Conservation (phyloP, 139 green algal genomes). For the Chara braunii region DNA sequence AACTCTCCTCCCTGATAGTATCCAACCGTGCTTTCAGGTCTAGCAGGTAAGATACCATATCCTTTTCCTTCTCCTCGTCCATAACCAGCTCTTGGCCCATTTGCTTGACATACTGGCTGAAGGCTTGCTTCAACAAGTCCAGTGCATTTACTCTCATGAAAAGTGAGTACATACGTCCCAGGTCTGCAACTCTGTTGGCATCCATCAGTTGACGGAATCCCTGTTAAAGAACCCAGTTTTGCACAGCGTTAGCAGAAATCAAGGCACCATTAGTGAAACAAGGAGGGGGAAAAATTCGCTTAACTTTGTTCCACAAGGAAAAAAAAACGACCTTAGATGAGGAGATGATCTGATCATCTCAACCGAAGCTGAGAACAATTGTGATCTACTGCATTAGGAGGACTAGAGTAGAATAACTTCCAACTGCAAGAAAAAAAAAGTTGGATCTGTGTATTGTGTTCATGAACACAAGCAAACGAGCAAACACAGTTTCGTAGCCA, state of each 20-base stretch:
- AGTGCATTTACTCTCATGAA: conserved; percentile 51
- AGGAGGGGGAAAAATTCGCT: too few species aligned
- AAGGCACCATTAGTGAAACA: too few species aligned
- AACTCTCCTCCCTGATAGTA: conserved; percentile 33
- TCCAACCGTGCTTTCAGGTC: conserved; percentile 71
- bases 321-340: too few species aligned
- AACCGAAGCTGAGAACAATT: too few species aligned
- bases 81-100: conserved; percentile 62
- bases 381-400: too few species aligned
- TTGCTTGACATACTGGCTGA: conserved; percentile 63
- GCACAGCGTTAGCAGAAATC: neutral
- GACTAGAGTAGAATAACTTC: too few species aligned
- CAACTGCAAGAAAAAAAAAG: too few species aligned
- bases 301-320: too few species aligned
- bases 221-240: conserved; percentile 16
- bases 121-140: conserved; percentile 59
- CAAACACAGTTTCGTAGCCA: too few species aligned
- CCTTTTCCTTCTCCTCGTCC: conserved; percentile 83
- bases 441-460: too few species aligned
- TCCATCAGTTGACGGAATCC: conserved; percentile 68
- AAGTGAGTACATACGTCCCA: conserved; percentile 73
- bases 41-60: conserved; percentile 82
- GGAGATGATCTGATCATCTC: too few species aligned
- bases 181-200: conserved; percentile 56
- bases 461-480: too few species aligned